Conservation (phyloP, 2,329 filamentous ascomycete genomes). For the Phialophora macrospora region DNA sequence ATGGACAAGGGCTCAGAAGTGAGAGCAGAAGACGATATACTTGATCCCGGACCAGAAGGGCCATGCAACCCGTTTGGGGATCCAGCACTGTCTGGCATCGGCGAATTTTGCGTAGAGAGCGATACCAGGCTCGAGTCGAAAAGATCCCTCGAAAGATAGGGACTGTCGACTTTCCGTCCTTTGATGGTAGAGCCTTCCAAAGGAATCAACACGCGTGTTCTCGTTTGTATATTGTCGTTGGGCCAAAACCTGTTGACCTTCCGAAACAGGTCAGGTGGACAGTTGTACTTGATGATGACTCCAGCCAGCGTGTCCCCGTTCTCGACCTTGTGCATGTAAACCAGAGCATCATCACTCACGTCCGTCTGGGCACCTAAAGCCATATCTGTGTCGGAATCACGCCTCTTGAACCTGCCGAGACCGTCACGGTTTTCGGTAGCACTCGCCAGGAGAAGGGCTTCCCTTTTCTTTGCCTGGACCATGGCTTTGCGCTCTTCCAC, state of each 20-base stretch:
- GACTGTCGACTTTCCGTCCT: conserved; percentile 40
- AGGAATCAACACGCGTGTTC: conserved; percentile 79
- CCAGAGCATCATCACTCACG: conserved; percentile 72
- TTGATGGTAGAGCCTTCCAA: conserved; percentile 88
- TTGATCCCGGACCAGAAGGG: conserved; percentile 2
- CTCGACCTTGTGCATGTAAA: conserved; percentile 87
- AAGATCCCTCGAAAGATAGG: conserved; percentile 31
- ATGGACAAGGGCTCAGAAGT: conserved; percentile 27
- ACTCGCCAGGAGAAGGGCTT: conserved; percentile 52
- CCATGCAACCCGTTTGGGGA: conserved; percentile 14
- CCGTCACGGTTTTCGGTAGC: conserved; percentile 46
- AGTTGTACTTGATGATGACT: conserved; percentile 87
- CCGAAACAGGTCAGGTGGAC: conserved; percentile 78
- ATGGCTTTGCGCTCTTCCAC: conserved; percentile 53
- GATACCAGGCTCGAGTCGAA: conserved; percentile 25
- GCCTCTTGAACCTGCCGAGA: conserved; percentile 51
- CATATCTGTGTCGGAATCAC: conserved; percentile 49
- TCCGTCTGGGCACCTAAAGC: conserved; percentile 41
- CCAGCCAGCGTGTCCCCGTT: conserved; percentile 87
- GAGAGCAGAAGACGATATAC: conserved; percentile 19
- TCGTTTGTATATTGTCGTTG: conserved; percentile 84
- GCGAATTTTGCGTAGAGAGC: background rate
- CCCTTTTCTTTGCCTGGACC: conserved; percentile 55
- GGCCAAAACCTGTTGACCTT: conserved; percentile 95
- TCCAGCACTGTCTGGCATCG: background rate